A percentile compares a stretch with the other conserved stretches of the same genome.
These are phyloP conservation scores for Puya raimondii DNA, from an alignment of 176 grass and related monocot species.

Conservation along the genomic window DNA sequence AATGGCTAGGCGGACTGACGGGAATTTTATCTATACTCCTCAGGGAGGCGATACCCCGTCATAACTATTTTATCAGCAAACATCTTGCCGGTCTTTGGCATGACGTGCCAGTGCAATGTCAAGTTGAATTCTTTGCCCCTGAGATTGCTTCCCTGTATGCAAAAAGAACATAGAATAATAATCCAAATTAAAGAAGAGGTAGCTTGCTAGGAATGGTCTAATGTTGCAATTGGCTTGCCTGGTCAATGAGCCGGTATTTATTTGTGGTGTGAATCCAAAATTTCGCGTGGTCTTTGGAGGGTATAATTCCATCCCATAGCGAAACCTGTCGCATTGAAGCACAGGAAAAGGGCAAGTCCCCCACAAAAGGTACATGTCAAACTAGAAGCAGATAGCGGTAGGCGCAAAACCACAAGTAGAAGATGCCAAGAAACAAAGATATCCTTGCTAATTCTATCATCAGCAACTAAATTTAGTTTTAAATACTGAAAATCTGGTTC, in stretches of 20 bases:
- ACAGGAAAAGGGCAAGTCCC: background rate
- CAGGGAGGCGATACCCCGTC: conserved; percentile 69
- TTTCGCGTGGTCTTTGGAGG: conserved; percentile 68
- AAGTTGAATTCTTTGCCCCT: conserved; percentile 88
- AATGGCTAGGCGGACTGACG: too few species aligned
- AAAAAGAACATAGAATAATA: conserved; percentile 4
- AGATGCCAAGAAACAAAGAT: background rate
- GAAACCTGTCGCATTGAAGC: conserved; percentile 53
- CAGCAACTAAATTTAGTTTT: too few species aligned
- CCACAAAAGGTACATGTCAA: background rate
- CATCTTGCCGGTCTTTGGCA: conserved; percentile 99
- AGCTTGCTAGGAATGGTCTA: too few species aligned
- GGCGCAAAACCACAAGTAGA: background rate
- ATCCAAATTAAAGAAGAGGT: background rate
- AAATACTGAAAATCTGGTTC: too few species aligned
- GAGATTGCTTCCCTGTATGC: conserved; percentile 75
- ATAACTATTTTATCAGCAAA: conserved; percentile 97
- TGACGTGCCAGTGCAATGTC: conserved; percentile 98
- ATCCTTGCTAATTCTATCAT: background rate
- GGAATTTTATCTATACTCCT: conserved; percentile 64
- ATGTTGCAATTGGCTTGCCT: conserved; percentile 38
- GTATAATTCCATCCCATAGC: conserved; percentile 99
- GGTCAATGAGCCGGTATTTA: conserved; percentile 94
- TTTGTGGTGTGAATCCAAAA: conserved; percentile 98
- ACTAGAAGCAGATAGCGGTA: background rate